Evolutionary conservation across 192 early-diverging fungal genomes (phyloP).

Genomic region (Cladochytrium replicatum): DNA sequence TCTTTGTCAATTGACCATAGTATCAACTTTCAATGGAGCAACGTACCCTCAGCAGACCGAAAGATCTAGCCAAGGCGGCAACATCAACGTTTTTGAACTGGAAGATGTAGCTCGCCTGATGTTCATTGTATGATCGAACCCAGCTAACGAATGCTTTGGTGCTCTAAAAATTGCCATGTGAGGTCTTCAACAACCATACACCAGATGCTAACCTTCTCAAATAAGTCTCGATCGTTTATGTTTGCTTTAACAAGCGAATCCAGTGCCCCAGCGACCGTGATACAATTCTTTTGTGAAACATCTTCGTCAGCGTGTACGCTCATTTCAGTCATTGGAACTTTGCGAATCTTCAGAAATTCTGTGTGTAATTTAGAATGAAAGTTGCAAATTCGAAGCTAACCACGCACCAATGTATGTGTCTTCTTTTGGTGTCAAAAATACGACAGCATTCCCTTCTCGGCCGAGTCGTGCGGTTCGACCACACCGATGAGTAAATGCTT

Average conservation of each 20-base stretch:
- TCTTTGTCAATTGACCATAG: not conserved
- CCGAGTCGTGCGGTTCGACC: conserved; percentile 89
- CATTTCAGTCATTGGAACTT: conserved; percentile 62
- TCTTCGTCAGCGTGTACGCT: not conserved
- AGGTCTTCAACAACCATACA: not conserved
- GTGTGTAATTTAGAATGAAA: not conserved
- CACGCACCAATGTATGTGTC: conserved; percentile 69
- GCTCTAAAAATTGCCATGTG: conserved; percentile 15
- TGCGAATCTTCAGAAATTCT: conserved; percentile 78
- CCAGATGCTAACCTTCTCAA: conserved; percentile 37
- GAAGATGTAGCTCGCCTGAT: conserved; percentile 91
- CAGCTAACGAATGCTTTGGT: conserved; percentile 81
- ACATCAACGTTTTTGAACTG: conserved; percentile 74
- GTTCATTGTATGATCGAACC: conserved; percentile 85
- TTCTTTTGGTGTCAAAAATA: conserved; percentile 71
- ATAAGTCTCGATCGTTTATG: conserved; percentile 63
- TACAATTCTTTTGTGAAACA: conserved; percentile 1
- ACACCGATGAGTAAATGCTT: conserved; percentile 89
- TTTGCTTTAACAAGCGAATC: conserved; percentile 10
- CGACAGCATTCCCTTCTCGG: conserved; percentile 69
- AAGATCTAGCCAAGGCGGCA: conserved; percentile 61
- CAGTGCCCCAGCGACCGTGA: conserved; percentile 3
- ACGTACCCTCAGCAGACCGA: conserved; percentile 56
- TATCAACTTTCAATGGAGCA: not conserved
- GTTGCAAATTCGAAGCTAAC: conserved; percentile 11